phyloP scores from a whole-genome alignment of 2,329 filamentous ascomycete species.

The Talaromyces albobiverticillius region DNA sequence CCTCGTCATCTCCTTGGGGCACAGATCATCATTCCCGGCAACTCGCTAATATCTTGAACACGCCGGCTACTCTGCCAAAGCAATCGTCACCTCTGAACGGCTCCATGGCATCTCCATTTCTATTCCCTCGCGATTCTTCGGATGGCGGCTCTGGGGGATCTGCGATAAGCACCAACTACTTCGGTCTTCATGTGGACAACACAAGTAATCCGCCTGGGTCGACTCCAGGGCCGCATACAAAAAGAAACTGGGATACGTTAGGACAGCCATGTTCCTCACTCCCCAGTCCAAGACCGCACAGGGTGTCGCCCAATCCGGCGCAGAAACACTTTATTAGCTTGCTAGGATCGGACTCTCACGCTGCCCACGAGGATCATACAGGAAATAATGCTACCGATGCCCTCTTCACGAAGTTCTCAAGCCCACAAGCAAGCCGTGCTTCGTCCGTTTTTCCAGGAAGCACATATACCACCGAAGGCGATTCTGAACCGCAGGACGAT shows the following conservation, averaged over 20 bases:
- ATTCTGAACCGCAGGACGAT: neutral
- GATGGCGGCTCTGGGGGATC: constrained; percentile 23
- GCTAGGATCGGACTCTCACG: constrained; percentile 46
- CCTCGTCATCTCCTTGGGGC: constrained; percentile 4
- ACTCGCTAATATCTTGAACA: constrained; percentile 33
- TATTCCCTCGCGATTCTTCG: constrained; percentile 48
- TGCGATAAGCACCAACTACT: constrained; percentile 75
- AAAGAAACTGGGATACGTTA: constrained; percentile 72
- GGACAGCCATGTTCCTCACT: constrained; percentile 67
- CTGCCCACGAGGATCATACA: neutral
- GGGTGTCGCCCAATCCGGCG: constrained; percentile 7
- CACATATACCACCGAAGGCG: neutral
- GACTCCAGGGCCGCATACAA: constrained; percentile 55
- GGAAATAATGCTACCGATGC: neutral
- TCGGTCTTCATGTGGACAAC: constrained; percentile 67
- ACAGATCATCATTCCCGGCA: constrained; percentile 15
- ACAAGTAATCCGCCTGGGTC: constrained; percentile 63
- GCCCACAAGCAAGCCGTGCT: neutral
- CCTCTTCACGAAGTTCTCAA: neutral
- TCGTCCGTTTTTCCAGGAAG: neutral
- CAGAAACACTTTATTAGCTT: constrained; percentile 51
- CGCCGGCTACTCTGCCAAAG: constrained; percentile 52
- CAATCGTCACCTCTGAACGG: constrained; percentile 54
- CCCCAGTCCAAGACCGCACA: constrained; percentile 39
- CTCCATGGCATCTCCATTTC: constrained; percentile 53